Conservation (phyloP, 306 rosid species). For the Lathyrus aphaca region DNA sequence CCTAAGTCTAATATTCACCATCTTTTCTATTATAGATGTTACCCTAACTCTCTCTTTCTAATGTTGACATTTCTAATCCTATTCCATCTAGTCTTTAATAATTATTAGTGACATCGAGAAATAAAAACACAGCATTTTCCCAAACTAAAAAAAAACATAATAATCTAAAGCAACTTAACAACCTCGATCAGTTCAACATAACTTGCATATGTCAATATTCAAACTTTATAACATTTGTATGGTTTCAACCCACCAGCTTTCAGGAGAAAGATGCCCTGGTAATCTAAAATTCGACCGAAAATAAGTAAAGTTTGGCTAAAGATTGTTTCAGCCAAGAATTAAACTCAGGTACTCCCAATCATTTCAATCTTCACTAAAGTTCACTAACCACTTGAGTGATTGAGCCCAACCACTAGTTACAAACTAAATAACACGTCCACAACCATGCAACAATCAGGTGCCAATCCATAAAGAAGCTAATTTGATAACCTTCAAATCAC, state of each 20-base stretch:
- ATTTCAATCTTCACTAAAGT: too few species aligned
- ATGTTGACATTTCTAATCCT: too few species aligned
- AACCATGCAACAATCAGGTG: not conserved
- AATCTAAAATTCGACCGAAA: too few species aligned
- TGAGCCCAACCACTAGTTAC: not conserved
- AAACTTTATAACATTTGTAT: not conserved
- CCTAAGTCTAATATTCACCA: too few species aligned
- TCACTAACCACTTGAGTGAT: too few species aligned
- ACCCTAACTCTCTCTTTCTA: too few species aligned
- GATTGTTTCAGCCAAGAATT: too few species aligned
- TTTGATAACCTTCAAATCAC: not conserved
- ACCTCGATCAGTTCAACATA: conserved; percentile 3
- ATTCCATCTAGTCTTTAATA: not conserved
- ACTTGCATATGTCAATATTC: conserved; percentile 1
- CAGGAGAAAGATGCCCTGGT: too few species aligned
- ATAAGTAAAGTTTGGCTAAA: too few species aligned
- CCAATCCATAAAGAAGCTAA: not conserved
- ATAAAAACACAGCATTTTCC: not conserved
- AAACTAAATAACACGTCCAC: not conserved
- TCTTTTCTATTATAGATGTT: too few species aligned
- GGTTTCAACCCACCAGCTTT: too few species aligned
- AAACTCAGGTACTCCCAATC: too few species aligned
- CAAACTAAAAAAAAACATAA: conserved; percentile 8
- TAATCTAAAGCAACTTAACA: conserved; percentile 8
- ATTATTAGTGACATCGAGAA: not conserved